These are phyloP conservation scores for Strobilomyces confusus DNA, from an alignment of 768 basidiomycete species.

Conservation along the genomic window DNA sequence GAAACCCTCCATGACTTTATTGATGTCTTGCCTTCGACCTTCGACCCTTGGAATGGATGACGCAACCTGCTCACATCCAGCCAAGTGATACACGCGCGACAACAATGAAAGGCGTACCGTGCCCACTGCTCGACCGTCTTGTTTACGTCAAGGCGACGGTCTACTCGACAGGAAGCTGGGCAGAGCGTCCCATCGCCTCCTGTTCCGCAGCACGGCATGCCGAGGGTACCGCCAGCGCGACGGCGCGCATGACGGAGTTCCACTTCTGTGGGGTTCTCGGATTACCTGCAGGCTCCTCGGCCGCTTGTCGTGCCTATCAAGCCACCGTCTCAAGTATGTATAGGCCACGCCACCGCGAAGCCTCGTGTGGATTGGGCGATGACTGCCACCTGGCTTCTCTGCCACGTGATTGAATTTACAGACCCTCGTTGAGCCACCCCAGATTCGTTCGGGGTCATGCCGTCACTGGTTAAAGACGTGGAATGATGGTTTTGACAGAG, in stretches of 20 bases:
- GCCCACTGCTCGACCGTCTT: not conserved
- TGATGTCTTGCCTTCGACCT: not conserved
- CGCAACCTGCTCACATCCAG: not conserved
- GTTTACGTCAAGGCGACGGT: conserved; percentile 1
- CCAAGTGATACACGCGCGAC: conserved; percentile 3
- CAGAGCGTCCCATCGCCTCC: conserved; percentile 1
- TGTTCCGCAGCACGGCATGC: conserved; percentile 13
- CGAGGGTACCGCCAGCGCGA: conserved; percentile 3
- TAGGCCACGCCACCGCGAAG: conserved; percentile 8
- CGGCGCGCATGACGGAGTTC: conserved; percentile 13
- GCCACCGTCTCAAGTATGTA: conserved; percentile 10
- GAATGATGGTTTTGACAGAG: conserved; percentile 1
- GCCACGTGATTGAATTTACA: conserved; percentile 4
- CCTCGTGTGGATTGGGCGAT: not conserved
- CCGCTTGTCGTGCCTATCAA: conserved; percentile 14
- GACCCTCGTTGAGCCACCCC: not conserved
- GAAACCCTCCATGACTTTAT: conserved; percentile 2
- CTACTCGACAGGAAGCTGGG: not conserved
- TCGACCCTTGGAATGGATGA: conserved; percentile 2
- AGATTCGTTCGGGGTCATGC: conserved; percentile 13
- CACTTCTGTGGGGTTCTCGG: conserved; percentile 11
- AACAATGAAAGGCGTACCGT: not conserved
- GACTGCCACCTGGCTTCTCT: not conserved
- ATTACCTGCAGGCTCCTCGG: conserved; percentile 8
- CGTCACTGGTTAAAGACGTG: conserved; percentile 9